Evolutionary conservation across 1,284 basidiomycete species (phyloP).

Genomic region (Ceratobasidium sp.): DNA sequence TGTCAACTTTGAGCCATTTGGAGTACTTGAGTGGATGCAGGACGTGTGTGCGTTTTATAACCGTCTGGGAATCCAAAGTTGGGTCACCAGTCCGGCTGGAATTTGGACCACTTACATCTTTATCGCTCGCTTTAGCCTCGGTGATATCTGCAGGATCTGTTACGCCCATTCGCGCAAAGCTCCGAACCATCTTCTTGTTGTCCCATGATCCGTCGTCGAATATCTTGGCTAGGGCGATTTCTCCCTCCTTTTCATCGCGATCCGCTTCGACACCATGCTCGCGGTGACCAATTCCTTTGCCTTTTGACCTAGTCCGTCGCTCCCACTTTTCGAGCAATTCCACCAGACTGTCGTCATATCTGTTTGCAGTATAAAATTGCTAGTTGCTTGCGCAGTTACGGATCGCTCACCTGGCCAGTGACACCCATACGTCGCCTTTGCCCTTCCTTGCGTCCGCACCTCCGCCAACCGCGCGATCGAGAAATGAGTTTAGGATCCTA

Average conservation of each 20-base stretch:
- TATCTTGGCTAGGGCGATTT: slow-evolving; percentile 57
- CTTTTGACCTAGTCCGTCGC: slow-evolving; percentile 61
- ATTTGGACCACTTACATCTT: slow-evolving; percentile 55
- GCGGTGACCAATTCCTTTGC: slow-evolving; percentile 60
- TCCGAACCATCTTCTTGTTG: slow-evolving; percentile 77
- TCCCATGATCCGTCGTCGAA: slow-evolving; percentile 75
- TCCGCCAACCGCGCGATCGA: slow-evolving; percentile 44
- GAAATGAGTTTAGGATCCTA: slow-evolving; percentile 11
- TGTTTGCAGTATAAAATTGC: neutral
- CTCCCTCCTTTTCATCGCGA: slow-evolving; percentile 55
- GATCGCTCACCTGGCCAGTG: slow-evolving; percentile 66
- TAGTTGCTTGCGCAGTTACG: neutral
- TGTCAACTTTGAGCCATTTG: slow-evolving; percentile 50
- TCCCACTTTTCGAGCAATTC: slow-evolving; percentile 72
- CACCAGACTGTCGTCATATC: slow-evolving; percentile 76
- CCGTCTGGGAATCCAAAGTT: slow-evolving; percentile 1
- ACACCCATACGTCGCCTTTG: slow-evolving; percentile 73
- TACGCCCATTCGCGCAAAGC: slow-evolving; percentile 73
- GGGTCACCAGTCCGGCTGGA: neutral
- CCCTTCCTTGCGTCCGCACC: slow-evolving; percentile 51
- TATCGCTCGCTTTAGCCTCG: slow-evolving; percentile 50
- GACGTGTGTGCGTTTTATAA: slow-evolving; percentile 42
- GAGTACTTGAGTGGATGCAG: slow-evolving; percentile 47
- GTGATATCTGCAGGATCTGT: slow-evolving; percentile 54
- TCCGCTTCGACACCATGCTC: slow-evolving; percentile 58